These are phyloP conservation scores for Ramichloridium luteum DNA, from an alignment of 2,329 filamentous ascomycete genomes.

Conservation along the genomic window DNA sequence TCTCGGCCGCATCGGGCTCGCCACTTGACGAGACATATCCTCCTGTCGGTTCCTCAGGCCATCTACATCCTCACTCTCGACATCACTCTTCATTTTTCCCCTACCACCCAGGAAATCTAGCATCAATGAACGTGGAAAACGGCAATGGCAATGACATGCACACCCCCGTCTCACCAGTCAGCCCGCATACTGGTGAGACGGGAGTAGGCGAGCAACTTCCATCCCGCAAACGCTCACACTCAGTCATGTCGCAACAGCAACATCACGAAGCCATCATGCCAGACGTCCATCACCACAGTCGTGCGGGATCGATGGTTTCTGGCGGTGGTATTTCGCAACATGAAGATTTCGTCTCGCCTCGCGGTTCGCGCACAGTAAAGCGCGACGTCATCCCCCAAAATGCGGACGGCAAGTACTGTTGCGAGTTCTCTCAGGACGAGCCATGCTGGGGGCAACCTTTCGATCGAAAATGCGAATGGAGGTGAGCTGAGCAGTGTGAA, in stretches of 20 bases:
- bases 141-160: slow-evolving; percentile 14
- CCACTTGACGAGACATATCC: slow-evolving; percentile 10
- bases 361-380: slow-evolving; percentile 20
- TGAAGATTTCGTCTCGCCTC: slow-evolving; percentile 10
- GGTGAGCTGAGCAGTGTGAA: slow-evolving; percentile 46
- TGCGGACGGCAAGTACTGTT: slow-evolving; percentile 62
- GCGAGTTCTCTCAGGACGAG: slow-evolving; percentile 47
- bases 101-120: slow-evolving; percentile 11
- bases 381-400: slow-evolving; percentile 47
- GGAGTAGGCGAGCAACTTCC: slow-evolving; percentile 13
- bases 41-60: slow-evolving; percentile 5
- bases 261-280: not conserved
- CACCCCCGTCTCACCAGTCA: slow-evolving; percentile 17
- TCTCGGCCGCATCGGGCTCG: slow-evolving; percentile 11
- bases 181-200: slow-evolving; percentile 13
- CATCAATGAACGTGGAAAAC: slow-evolving; percentile 2
- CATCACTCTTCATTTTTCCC: no score
- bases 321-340: not conserved
- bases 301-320: slow-evolving; percentile 4
- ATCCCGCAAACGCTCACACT: slow-evolving; percentile 21
- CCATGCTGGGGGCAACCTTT: slow-evolving; percentile 58
- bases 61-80: slow-evolving; percentile 4
- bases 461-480: slow-evolving; percentile 82
- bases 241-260: slow-evolving; percentile 18
- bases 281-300: slow-evolving; percentile 1